These are phyloP conservation scores for Chaetomiaceae sp. DNA, from an alignment of 2,329 filamentous ascomycete genomes.

Conservation along the genomic window DNA sequence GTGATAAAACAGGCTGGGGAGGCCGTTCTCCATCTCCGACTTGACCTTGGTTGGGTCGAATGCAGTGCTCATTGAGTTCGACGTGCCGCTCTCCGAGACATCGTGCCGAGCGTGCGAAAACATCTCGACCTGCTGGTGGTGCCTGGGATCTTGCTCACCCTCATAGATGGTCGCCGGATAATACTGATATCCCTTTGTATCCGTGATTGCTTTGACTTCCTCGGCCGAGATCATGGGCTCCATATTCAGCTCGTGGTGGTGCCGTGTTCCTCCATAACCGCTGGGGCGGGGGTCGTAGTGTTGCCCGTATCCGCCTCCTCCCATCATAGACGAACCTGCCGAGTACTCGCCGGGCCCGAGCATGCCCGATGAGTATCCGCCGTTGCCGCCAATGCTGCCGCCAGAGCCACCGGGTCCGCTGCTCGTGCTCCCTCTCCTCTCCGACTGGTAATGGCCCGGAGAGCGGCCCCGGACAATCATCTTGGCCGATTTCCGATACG, in stretches of 20 bases:
- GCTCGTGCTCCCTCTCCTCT: conserved; percentile 62
- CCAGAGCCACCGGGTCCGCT: conserved; percentile 64
- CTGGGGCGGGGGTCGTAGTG: conserved; percentile 39
- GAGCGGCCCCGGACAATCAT: conserved; percentile 85
- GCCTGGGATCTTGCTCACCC: conserved; percentile 39
- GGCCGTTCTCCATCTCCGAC: conserved; percentile 43
- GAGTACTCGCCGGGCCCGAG: conserved; percentile 33
- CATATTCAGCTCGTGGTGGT: conserved; percentile 47
- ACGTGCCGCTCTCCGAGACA: conserved; percentile 28
- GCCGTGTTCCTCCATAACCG: conserved; percentile 40
- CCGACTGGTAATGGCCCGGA: conserved; percentile 74
- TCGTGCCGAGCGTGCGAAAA: conserved; percentile 39
- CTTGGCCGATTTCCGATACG: conserved; percentile 67
- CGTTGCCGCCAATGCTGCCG: conserved; percentile 52
- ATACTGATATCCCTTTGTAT: conserved; percentile 51
- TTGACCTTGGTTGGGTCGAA: conserved; percentile 45
- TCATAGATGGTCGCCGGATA: conserved; percentile 51
- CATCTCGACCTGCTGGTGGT: conserved; percentile 43
- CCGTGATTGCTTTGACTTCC: conserved; percentile 47
- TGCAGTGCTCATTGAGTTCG: conserved; percentile 32
- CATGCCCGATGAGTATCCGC: conserved; percentile 33
- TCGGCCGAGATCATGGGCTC: conserved; percentile 50
- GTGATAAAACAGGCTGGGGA: conserved; percentile 46
- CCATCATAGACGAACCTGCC: conserved; percentile 38
- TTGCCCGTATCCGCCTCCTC: conserved; percentile 33